phyloP scores from a whole-genome alignment of 805 yeast genomes.

The Kuraishia floccosa region DNA sequence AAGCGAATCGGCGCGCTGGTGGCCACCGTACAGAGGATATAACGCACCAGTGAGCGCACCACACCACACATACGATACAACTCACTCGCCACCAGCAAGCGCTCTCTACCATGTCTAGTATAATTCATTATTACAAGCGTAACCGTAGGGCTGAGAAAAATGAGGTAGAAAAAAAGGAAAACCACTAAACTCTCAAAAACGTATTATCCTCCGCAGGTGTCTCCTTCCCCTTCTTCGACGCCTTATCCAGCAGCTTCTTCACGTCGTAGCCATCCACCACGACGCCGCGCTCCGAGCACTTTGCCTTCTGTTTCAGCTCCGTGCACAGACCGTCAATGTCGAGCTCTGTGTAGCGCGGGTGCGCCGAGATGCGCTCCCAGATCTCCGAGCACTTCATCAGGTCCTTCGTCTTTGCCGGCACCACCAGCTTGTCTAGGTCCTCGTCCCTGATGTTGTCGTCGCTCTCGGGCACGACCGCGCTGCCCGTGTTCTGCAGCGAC shows the following conservation, averaged over 20 bases:
- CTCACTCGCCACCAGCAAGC: no score
- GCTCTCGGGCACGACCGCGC: constrained; percentile 5
- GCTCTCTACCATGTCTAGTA: no score
- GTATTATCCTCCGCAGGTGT: neutral
- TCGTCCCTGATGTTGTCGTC: constrained; percentile 13
- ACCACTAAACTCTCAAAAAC: constrained; percentile 1
- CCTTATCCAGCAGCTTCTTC: constrained; percentile 32
- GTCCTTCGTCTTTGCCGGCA: constrained; percentile 56
- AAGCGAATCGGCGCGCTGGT: no score
- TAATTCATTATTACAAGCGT: no score
- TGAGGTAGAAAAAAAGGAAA: neutral
- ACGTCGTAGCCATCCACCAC: constrained; percentile 79
- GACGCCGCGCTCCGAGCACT: constrained; percentile 89
- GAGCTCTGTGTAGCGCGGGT: constrained; percentile 85
- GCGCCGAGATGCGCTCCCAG: constrained; percentile 93
- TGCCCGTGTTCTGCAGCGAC: constrained; percentile 7
- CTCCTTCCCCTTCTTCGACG: constrained; percentile 3
- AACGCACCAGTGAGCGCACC: no score
- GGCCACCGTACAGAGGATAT: no score
- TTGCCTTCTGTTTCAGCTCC: constrained; percentile 86
- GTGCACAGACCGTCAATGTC: constrained; percentile 91
- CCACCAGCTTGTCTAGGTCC: constrained; percentile 33
- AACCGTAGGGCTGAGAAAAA: neutral
- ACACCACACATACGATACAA: no score
- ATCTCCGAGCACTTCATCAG: constrained; percentile 77